phyloP scores from a whole-genome alignment of 2,329 filamentous ascomycete species.

The Chaetomium olivaceum region DNA sequence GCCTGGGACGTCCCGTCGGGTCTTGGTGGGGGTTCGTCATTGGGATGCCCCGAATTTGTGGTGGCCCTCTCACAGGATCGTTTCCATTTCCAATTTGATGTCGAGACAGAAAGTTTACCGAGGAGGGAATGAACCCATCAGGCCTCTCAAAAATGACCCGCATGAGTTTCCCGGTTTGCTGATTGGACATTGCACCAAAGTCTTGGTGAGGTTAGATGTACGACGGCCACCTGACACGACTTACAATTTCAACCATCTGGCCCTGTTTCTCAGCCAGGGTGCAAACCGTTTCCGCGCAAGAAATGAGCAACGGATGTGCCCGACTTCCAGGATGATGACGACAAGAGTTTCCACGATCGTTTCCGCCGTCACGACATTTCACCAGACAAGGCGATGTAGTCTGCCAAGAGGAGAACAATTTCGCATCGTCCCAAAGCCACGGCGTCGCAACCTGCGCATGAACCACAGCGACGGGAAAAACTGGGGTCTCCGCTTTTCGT shows the following conservation, averaged over 20 bases:
- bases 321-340: conserved; percentile 2
- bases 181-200: background rate
- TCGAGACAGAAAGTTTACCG: background rate
- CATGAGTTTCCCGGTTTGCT: no score
- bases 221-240: background rate
- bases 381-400: background rate
- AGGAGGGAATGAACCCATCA: background rate
- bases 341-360: background rate
- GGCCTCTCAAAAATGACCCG: background rate
- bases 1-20: conserved; percentile 2
- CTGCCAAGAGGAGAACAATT: conserved; percentile 11
- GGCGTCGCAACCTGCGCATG: conserved; percentile 19
- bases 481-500: conserved; percentile 6
- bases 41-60: background rate
- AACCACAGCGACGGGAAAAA: conserved; percentile 20
- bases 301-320: background rate
- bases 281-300: background rate
- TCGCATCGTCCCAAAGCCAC: conserved; percentile 24
- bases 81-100: background rate
- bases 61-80: background rate
- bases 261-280: background rate
- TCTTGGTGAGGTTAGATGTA: background rate
- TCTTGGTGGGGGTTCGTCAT: background rate
- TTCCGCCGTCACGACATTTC: background rate
- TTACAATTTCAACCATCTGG: background rate